Conservation (phyloP, 2,329 filamentous ascomycete genomes). For the Fusarium sp. region DNA sequence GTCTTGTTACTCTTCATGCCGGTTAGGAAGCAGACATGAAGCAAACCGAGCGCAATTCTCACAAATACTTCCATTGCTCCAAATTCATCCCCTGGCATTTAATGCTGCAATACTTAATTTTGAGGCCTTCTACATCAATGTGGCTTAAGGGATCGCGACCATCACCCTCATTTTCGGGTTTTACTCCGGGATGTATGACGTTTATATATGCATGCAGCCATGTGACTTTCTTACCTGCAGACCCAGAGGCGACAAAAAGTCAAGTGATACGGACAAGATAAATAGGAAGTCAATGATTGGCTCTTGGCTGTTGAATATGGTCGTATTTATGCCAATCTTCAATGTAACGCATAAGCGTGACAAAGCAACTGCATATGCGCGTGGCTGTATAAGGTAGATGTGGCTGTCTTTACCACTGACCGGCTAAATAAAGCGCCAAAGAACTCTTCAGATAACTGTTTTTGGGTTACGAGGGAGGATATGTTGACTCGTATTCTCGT, state of each 20-base stretch:
- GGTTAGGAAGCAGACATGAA: background rate
- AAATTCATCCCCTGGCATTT: rapidly evolving
- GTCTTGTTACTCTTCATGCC: background rate
- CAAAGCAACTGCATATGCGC: background rate
- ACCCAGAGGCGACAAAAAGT: background rate
- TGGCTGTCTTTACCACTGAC: rapidly evolving
- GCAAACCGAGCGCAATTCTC: background rate
- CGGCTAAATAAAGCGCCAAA: background rate
- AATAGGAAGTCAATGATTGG: background rate
- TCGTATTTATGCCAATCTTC: background rate
- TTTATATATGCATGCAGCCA: background rate
- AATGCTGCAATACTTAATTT: background rate
- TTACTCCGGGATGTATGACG: background rate
- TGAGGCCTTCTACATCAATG: background rate
- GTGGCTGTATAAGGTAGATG: background rate
- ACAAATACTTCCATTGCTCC: no score
- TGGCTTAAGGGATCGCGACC: rapidly evolving
- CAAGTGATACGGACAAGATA: background rate
- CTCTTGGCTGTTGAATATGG: rapidly evolving
- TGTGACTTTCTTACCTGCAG: background rate
- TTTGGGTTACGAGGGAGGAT: rapidly evolving
- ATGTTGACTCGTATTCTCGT: rapidly evolving
- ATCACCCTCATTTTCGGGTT: rapidly evolving
- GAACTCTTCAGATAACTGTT: rapidly evolving
- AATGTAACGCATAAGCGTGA: background rate